Conservation (phyloP, 1,284 basidiomycete species). For the Pseudozyma tsukubaensis region DNA sequence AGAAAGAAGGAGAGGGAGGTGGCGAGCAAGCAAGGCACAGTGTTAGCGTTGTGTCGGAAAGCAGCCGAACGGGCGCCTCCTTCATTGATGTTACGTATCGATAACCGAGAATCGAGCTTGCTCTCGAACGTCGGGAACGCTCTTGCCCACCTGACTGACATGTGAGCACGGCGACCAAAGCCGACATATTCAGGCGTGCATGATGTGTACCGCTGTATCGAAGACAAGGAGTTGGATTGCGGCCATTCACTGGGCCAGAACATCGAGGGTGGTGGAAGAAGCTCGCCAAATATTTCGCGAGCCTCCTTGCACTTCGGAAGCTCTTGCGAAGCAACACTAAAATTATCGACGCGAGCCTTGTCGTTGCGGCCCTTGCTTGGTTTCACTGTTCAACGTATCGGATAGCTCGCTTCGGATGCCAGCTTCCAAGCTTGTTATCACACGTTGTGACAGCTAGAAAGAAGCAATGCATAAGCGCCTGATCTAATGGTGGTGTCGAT, state of each 20-base stretch:
- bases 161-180: background rate
- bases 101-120: too few relatives aligned
- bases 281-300: slow-evolving; percentile 14
- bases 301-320: slow-evolving; percentile 31
- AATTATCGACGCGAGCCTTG: background rate
- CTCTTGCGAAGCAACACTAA: slow-evolving; percentile 9
- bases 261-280: background rate
- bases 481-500: too few relatives aligned
- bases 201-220: background rate
- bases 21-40: too few relatives aligned
- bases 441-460: background rate
- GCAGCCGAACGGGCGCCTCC: too few relatives aligned
- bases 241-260: too few relatives aligned
- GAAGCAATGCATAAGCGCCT: too few relatives aligned
- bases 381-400: too few relatives aligned
- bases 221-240: background rate
- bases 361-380: background rate
- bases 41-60: too few relatives aligned
- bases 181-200: background rate
- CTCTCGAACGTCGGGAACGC: background rate
- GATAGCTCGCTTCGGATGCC: too few relatives aligned
- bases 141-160: background rate
- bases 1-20: too few relatives aligned
- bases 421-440: too few relatives aligned
- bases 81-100: too few relatives aligned